Evolutionary conservation across 1,284 basidiomycete species (phyloP).

Genomic region (Leccinum huronense): DNA sequence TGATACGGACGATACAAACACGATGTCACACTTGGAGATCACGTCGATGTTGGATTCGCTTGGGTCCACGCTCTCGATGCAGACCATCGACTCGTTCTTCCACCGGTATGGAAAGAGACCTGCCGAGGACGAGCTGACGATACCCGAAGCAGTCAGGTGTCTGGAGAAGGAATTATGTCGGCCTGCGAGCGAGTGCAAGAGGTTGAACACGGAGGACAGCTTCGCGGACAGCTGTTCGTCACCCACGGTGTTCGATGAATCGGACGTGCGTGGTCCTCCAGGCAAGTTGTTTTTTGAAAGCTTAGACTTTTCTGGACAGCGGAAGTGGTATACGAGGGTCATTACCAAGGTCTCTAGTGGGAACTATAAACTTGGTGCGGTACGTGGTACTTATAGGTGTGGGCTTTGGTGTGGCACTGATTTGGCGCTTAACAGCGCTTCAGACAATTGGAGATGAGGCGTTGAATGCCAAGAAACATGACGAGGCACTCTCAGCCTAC

Average conservation of each 20-base stretch:
- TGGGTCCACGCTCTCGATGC: slow-evolving; percentile 83
- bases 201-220: slow-evolving; percentile 46
- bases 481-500: too few species aligned
- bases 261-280: slow-evolving; percentile 14
- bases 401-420: neutral
- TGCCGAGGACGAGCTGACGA: slow-evolving; percentile 69
- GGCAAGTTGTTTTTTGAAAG: slow-evolving; percentile 44
- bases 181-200: slow-evolving; percentile 67
- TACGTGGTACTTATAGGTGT: slow-evolving; percentile 36
- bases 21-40: slow-evolving; percentile 82
- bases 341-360: slow-evolving; percentile 83
- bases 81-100: slow-evolving; percentile 84
- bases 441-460: too few species aligned
- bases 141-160: slow-evolving; percentile 78
- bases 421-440: neutral
- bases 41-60: slow-evolving; percentile 75
- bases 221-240: slow-evolving; percentile 33
- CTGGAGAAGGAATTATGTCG: slow-evolving; percentile 79
- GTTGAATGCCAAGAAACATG: too few species aligned
- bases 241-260: slow-evolving; percentile 44
- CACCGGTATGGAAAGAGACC: slow-evolving; percentile 66
- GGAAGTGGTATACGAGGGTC: slow-evolving; percentile 95
- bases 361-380: slow-evolving; percentile 87
- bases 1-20: slow-evolving; percentile 83
- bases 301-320: slow-evolving; percentile 74